Conservation (phyloP, 441 rosid genomes). For the Jatropha podagrica region DNA sequence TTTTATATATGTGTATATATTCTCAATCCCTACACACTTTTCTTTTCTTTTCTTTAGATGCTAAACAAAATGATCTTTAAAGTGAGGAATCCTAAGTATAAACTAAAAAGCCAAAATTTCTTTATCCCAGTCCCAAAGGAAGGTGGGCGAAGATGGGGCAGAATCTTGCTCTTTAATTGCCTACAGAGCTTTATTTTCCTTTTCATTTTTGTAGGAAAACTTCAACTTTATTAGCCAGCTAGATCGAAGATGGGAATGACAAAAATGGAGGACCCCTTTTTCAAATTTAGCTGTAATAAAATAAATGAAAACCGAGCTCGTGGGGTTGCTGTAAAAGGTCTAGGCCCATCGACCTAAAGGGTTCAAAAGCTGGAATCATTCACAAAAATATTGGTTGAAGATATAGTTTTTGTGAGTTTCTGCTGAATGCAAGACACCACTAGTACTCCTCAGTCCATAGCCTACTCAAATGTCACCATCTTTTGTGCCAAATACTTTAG, state of each 20-base stretch:
- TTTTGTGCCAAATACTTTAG: constrained; percentile 19
- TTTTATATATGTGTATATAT: background rate
- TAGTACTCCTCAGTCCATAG: constrained; percentile 24
- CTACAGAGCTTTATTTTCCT: background rate
- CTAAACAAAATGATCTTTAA: constrained; percentile 29
- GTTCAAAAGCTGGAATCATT: constrained; percentile 50
- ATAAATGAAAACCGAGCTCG: constrained; percentile 29
- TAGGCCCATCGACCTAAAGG: constrained; percentile 28
- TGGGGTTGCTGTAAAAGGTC: constrained; percentile 44
- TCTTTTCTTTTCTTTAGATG: constrained; percentile 6
- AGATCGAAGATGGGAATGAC: constrained; percentile 24
- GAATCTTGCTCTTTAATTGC: constrained; percentile 33
- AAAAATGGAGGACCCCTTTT: constrained; percentile 47
- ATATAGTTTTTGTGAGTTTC: constrained; percentile 36
- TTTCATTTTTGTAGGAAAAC: background rate
- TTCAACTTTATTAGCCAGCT: constrained; percentile 32
- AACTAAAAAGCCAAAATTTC: constrained; percentile 43
- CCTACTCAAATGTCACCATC: constrained; percentile 37
- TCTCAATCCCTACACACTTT: constrained; percentile 16
- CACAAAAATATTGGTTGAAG: constrained; percentile 17
- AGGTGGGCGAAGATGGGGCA: constrained; percentile 30
- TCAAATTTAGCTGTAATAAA: constrained; percentile 30
- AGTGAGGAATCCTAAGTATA: constrained; percentile 62
- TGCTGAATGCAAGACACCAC: constrained; percentile 54
- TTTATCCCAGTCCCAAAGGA: constrained; percentile 26